Percentiles rank a stretch among this genome's conserved stretches.
Conservation (phyloP, 768 basidiomycete genomes). For the Pleurotus ostreatus region DNA sequence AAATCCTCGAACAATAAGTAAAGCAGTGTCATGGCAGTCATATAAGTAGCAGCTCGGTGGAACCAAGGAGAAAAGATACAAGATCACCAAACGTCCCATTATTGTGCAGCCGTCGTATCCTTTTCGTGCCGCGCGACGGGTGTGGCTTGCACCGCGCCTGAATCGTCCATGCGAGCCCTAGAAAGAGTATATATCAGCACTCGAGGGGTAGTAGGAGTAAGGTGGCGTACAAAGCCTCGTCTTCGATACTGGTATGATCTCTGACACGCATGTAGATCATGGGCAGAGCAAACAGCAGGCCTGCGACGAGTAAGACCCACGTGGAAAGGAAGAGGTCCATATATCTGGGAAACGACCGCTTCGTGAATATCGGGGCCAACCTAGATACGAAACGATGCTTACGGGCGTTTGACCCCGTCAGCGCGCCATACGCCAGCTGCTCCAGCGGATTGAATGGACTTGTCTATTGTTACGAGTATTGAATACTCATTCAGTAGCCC, state of each 20-base stretch:
- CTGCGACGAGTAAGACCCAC: slow-evolving; percentile 47
- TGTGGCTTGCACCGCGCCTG: slow-evolving; percentile 25
- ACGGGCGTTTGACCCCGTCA: slow-evolving; percentile 62
- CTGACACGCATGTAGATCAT: slow-evolving; percentile 55
- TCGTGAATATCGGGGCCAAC: no score
- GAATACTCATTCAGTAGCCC: not conserved
- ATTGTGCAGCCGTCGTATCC: no score
- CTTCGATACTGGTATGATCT: slow-evolving; percentile 37
- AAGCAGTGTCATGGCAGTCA: no score
- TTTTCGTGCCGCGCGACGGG: no score
- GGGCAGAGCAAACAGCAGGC: slow-evolving; percentile 45
- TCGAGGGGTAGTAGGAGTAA: not conserved
- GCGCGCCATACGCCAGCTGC: slow-evolving; percentile 71
- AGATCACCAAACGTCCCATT: no score
- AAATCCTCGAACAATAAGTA: no score
- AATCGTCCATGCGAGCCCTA: slow-evolving; percentile 41
- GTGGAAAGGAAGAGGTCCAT: slow-evolving; percentile 56
- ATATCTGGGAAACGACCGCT: slow-evolving; percentile 29
- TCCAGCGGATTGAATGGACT: slow-evolving; percentile 74
- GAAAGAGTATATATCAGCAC: not conserved
- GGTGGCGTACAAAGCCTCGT: slow-evolving; percentile 47
- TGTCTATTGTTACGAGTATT: slow-evolving; percentile 35
- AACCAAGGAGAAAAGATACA: no score
- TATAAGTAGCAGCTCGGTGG: no score
- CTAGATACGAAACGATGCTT: slow-evolving; percentile 21